These are phyloP conservation scores for Biscogniauxia mediterranea DNA, from an alignment of 2,329 filamentous ascomycete genomes.

Conservation along the genomic window DNA sequence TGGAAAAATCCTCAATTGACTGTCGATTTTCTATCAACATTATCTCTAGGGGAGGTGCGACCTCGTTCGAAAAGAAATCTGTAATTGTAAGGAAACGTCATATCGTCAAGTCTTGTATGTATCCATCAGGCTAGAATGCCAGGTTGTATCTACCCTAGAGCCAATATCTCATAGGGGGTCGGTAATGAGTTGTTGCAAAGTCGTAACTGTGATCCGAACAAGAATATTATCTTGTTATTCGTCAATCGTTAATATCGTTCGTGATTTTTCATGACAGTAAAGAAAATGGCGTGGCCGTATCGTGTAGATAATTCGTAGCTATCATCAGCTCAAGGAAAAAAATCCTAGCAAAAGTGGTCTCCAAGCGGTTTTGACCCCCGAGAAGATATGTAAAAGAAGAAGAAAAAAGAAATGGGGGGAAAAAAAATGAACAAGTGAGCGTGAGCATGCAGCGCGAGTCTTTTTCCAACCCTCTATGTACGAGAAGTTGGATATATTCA, in stretches of 20 bases:
- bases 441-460: conserved; percentile 1
- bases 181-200: conserved; percentile 22
- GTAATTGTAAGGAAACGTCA: conserved; percentile 8
- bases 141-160: conserved; percentile 27
- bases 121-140: conserved; percentile 25
- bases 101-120: conserved; percentile 26
- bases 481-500: conserved; percentile 13
- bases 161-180: conserved; percentile 20
- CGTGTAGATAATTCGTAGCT: conserved; percentile 19
- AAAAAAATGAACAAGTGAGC: background rate
- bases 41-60: conserved; percentile 12
- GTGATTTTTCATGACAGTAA: conserved; percentile 25
- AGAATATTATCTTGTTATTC: conserved; percentile 25
- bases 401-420: conserved; percentile 9
- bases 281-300: conserved; percentile 22
- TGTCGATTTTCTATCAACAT: conserved; percentile 21
- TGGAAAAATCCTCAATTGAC: background rate
- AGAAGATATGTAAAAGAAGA: conserved; percentile 11
- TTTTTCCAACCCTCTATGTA: conserved; percentile 9
- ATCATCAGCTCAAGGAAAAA: conserved; percentile 8
- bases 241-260: conserved; percentile 31
- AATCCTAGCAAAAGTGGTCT: conserved; percentile 21
- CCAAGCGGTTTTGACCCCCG: conserved; percentile 16
- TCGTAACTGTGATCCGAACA: conserved; percentile 32
- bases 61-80: conserved; percentile 14